Base-by-base conservation (phyloP, 2,329 filamentous ascomycete species). In the Waltergamsia citrina region DNA sequence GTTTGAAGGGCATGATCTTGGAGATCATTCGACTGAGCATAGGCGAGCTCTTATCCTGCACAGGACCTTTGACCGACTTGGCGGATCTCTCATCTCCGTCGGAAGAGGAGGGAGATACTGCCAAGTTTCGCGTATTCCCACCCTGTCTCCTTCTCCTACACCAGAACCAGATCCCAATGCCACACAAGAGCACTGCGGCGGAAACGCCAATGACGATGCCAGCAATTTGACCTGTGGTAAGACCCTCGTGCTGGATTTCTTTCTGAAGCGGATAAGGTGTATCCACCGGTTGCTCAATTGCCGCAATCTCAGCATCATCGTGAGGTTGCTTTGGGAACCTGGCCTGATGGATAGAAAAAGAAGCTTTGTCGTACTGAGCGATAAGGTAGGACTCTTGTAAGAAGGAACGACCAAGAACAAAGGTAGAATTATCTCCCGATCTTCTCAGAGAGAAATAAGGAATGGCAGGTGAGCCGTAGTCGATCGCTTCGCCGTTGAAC, bases 391-490 rank as follows among this genome's bases (percentile, higher is more conserved):
- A 70, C 52, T 85, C 80, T 49, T 85, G 81, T 35, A 86, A 57
- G 42, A 85, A 85, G 0, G 73, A 69, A 22, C 79, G 67, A 7
- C 81, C 81, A 23, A 85, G 65, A 10, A 79, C 69, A 50, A 74
- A 69, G 41, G 74, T 65, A 11, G 60, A 62, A 23, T 65, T 63
- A 37, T 70, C 63, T 15, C 64, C 48, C 9, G 71, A 61, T 38
- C 70, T 69, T 44, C 73, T 68, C 33, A 86, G 61, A 4, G 80
- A 78, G 38, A 85, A 85, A 48, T 85, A 85, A 9, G 66, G 69
- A 8, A 69, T 50, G 23, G 58, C 58, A 7, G 60, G 54, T 6
- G 65, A 57, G 22, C 57, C 61, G 36, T 63, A 69, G 30, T 53
- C 43, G 41, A 69, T 66, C 15, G 50, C 45, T 21, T 36, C 51